Conservation (phyloP, 1,284 basidiomycete species). For the Trichosporon coremiiforme region DNA sequence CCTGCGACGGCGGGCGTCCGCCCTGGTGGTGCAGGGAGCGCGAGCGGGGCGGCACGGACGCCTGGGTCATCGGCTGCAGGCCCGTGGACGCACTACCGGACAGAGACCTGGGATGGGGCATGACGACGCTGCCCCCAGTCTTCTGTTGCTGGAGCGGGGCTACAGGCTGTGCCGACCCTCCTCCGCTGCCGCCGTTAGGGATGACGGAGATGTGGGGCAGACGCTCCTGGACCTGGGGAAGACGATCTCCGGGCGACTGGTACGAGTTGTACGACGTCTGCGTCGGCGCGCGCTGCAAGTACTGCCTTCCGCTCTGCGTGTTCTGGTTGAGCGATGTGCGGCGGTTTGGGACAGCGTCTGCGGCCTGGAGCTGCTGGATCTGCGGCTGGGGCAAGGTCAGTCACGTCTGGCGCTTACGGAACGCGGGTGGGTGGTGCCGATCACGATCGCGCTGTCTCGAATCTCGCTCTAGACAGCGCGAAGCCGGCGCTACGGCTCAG, state of each 20-base stretch:
- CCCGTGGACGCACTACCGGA: slow-evolving; percentile 21
- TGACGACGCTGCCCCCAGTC: slow-evolving; percentile 11
- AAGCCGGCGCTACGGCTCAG: too few relatives aligned
- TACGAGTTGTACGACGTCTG: slow-evolving; percentile 17
- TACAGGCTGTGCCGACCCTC: background rate
- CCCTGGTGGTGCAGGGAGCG: slow-evolving; percentile 25
- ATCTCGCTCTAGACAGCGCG: too few relatives aligned
- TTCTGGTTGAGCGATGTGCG: slow-evolving; percentile 22
- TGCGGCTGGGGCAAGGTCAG: slow-evolving; percentile 12
- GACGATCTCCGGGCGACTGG: slow-evolving; percentile 1
- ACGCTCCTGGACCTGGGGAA: background rate
- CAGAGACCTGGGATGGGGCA: slow-evolving; percentile 25
- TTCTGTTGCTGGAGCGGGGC: background rate
- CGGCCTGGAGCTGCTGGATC: slow-evolving; percentile 20
- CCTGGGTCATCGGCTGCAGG: slow-evolving; percentile 16
- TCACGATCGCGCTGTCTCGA: slow-evolving; percentile 7
- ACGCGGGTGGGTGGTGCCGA: background rate
- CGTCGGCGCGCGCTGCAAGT: slow-evolving; percentile 16
- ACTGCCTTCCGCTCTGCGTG: slow-evolving; percentile 18
- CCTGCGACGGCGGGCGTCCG: slow-evolving; percentile 12
- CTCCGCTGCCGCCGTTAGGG: background rate
- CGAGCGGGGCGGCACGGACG: slow-evolving; percentile 26
- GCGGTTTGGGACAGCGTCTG: slow-evolving; percentile 15
- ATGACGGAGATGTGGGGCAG: slow-evolving; percentile 10
- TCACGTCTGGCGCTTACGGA: background rate